Base-by-base conservation (phyloP, 768 basidiomycete species). In the Kwoniella botswanensis region DNA sequence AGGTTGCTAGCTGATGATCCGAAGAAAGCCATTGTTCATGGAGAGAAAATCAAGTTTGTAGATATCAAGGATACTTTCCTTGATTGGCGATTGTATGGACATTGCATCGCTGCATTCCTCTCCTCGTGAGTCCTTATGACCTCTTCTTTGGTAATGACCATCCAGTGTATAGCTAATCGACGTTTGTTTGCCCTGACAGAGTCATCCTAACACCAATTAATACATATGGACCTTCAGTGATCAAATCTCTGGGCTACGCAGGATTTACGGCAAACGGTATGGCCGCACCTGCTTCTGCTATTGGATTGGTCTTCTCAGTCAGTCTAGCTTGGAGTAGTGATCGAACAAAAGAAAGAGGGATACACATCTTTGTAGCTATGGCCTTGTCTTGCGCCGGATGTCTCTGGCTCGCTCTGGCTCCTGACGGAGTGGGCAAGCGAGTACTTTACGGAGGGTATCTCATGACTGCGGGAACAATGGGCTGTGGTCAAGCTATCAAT, bases 401-500 rank as follows among this genome's bases (percentile, higher is more conserved):
- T 60, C 44, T 72, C 18, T 72, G 71, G 71, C 46, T 72, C 22
- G 71, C 71, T 9, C 57, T 72, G 12, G 71, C 71, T 24, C 71
- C 71, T 3, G 50, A 54, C 43, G 41, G 52, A n/a, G 71, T 68
- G 12, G 66, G 63, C 29, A 72, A 68, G 63, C 22, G 57, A 24
- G 67, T 68, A n/a, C 29, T 72, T 18, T 72, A 72, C 21, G 71
- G 71, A 10, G 71, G 71, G 21, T 72, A 72, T 46, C 57, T 72
- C 17, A 72, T 72, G 71, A 65, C 71, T 11, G 71, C 71, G 4
- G 71, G 71, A 35, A 68, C 67, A 6, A 72, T 72, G 71, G 71
- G 66, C 15, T 67, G 63, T 26, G 71, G 71, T 58, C 71, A 72
- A 55, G 71, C 66, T 46, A 72, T 72, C 71, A 72, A 72, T 50